Percentiles rank a stretch among this genome's conserved stretches.
These are phyloP conservation scores for Peronospora tabacina DNA, from an alignment of 352 stramenopile genomes.

Conservation along the genomic window DNA sequence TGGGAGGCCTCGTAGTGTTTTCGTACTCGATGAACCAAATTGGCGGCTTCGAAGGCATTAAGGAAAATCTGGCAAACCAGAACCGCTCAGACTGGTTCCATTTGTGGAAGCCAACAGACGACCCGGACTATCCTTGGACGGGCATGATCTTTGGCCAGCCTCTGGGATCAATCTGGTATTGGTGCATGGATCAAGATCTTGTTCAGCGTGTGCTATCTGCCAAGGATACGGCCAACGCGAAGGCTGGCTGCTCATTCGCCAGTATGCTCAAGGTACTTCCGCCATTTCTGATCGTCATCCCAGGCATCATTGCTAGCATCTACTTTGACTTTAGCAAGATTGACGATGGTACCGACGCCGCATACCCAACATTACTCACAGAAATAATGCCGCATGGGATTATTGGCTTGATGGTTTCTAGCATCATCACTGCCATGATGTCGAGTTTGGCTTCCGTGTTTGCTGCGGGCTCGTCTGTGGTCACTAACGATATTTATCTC, in stretches of 20 bases:
- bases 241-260: constrained; percentile 44
- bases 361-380: constrained; percentile 56
- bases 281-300: constrained; percentile 66
- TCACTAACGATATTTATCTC: constrained; percentile 65
- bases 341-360: constrained; percentile 43
- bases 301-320: constrained; percentile 49
- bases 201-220: constrained; percentile 61
- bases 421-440: constrained; percentile 69
- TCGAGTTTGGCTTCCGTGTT: constrained; percentile 61
- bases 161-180: constrained; percentile 60
- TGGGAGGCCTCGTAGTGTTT: constrained; percentile 52
- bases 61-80: constrained; percentile 39
- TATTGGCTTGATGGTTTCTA: constrained; percentile 58
- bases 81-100: constrained; percentile 40
- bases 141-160: constrained; percentile 62
- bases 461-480: constrained; percentile 44
- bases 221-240: constrained; percentile 57
- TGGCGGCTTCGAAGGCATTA: constrained; percentile 47
- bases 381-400: constrained; percentile 61
- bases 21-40: constrained; percentile 43
- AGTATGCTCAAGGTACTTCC: constrained; percentile 57
- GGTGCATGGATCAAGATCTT: constrained; percentile 67
- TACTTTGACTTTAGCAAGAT: constrained; percentile 54
- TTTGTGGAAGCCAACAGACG: constrained; percentile 42
- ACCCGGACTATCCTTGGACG: constrained; percentile 60